Conservation (phyloP, 2,329 filamentous ascomycete genomes). For the Scedosporium apiospermum region DNA sequence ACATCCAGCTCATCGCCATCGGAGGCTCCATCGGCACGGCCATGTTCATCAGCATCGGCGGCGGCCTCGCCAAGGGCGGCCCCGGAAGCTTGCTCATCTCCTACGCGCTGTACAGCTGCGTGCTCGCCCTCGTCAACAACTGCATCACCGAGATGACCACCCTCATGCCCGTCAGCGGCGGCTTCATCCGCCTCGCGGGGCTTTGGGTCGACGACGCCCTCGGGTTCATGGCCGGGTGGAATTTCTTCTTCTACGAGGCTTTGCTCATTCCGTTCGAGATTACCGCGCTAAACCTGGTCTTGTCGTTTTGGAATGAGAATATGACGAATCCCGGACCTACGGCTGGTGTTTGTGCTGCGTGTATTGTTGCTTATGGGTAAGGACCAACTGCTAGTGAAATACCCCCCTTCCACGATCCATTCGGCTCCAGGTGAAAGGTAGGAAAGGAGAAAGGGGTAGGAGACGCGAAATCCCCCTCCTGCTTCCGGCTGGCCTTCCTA, state of each 20-base stretch:
- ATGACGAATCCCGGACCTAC: conserved; percentile 56
- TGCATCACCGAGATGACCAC: conserved; percentile 55
- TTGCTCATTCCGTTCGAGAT: conserved; percentile 34
- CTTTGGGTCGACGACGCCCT: conserved; percentile 58
- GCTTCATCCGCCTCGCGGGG: conserved; percentile 55
- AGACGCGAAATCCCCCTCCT: neutral
- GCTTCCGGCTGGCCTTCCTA: neutral
- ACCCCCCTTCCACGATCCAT: neutral
- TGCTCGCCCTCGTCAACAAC: conserved; percentile 49
- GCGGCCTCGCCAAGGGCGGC: conserved; percentile 35
- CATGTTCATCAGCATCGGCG: conserved; percentile 53
- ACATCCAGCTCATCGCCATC: conserved; percentile 50
- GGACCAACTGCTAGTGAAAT: neutral
- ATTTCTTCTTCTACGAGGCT: conserved; percentile 35
- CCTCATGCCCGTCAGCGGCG: conserved; percentile 52
- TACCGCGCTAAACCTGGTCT: conserved; percentile 30
- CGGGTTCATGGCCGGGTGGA: conserved; percentile 42
- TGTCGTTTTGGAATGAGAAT: conserved; percentile 32
- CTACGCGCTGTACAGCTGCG: conserved; percentile 41
- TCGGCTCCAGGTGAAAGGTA: neutral
- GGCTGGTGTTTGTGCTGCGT: conserved; percentile 60
- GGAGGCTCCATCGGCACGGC: conserved; percentile 49
- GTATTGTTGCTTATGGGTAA: conserved; percentile 7
- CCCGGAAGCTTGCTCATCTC: conserved; percentile 46
- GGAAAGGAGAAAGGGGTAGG: too few relatives aligned